phyloP scores from a whole-genome alignment of 2,329 filamentous ascomycete genomes.

The Fusarium caatingaense region DNA sequence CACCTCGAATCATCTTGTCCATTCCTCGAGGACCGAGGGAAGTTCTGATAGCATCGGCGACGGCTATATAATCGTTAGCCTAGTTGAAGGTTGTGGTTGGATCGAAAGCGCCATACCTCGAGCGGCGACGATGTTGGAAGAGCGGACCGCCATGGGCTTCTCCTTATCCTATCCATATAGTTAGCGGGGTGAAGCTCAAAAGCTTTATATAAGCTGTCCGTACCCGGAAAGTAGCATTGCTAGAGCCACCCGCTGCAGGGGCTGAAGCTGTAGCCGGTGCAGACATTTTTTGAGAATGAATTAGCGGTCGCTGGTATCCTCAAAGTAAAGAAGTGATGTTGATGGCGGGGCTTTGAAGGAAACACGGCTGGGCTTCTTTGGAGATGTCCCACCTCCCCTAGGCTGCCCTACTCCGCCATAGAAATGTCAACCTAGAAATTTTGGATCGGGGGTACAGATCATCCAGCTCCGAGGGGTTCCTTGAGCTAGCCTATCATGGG shows the following conservation, averaged over 20 bases:
- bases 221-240: conserved; percentile 70
- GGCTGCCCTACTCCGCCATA: conserved; percentile 54
- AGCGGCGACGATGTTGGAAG: conserved; percentile 95
- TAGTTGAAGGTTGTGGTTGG: conserved; percentile 2
- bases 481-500: conserved; percentile 38
- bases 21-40: conserved; percentile 96
- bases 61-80: conserved; percentile 67
- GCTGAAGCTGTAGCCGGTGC: conserved; percentile 52
- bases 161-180: conserved; percentile 77
- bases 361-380: conserved; percentile 48
- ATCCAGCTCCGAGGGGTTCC: conserved; percentile 52
- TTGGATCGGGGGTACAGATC: conserved; percentile 56
- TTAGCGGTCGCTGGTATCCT: conserved; percentile 42
- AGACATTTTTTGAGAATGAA: conserved; percentile 55
- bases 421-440: conserved; percentile 52
- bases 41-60: conserved; percentile 96
- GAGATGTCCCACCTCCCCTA: conserved; percentile 54
- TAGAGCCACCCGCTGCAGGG: conserved; percentile 52
- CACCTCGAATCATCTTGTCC: conserved; percentile 99
- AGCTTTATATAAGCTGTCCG: conserved; percentile 50
- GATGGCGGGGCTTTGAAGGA: conserved; percentile 50
- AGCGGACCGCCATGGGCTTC: conserved; percentile 97
- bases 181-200: conserved; percentile 55
- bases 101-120: conserved; percentile 71
- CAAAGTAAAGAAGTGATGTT: conserved; percentile 42